phyloP scores from a whole-genome alignment of 371 early-diverging fungal genomes.

The Mortierella sp. region DNA sequence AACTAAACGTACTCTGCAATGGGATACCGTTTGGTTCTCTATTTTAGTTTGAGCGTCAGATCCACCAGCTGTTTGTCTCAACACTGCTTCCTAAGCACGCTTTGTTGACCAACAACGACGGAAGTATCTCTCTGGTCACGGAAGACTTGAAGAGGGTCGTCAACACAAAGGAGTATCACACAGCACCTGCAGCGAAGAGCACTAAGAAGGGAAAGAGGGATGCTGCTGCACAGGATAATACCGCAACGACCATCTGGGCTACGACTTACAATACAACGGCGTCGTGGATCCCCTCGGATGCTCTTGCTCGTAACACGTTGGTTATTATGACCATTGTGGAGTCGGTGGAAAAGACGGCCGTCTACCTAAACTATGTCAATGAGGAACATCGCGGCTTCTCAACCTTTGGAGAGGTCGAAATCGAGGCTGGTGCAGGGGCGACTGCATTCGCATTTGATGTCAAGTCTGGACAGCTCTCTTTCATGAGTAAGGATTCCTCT shows the following conservation, averaged over 20 bases:
- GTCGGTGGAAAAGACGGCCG: constrained; percentile 18
- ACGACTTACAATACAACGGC: constrained; percentile 59
- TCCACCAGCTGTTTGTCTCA: constrained; percentile 63
- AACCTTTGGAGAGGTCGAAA: constrained; percentile 29
- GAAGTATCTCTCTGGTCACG: constrained; percentile 62
- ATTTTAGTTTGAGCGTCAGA: constrained; percentile 61
- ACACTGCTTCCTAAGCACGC: constrained; percentile 61
- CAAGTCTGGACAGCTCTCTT: constrained; percentile 60
- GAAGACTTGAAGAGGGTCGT: constrained; percentile 64
- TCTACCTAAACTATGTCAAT: constrained; percentile 61
- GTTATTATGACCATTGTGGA: constrained; percentile 61
- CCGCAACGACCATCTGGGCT: constrained; percentile 59
- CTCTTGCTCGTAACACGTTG: constrained; percentile 59
- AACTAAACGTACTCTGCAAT: too few species aligned
- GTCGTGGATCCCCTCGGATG: constrained; percentile 60
- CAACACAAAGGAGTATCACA: constrained; percentile 24
- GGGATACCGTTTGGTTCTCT: background rate
- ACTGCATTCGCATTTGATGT: constrained; percentile 64
- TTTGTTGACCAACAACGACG: constrained; percentile 62
- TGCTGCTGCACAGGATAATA: background rate
- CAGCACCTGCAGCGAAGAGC: constrained; percentile 31
- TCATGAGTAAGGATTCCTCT: constrained; percentile 58
- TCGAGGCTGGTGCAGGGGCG: constrained; percentile 24
- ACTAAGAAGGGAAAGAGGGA: constrained; percentile 39
- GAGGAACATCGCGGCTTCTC: constrained; percentile 62